Evolutionary conservation across 2,329 filamentous ascomycete genomes (phyloP).

Genomic region (Botrytis fabae): DNA sequence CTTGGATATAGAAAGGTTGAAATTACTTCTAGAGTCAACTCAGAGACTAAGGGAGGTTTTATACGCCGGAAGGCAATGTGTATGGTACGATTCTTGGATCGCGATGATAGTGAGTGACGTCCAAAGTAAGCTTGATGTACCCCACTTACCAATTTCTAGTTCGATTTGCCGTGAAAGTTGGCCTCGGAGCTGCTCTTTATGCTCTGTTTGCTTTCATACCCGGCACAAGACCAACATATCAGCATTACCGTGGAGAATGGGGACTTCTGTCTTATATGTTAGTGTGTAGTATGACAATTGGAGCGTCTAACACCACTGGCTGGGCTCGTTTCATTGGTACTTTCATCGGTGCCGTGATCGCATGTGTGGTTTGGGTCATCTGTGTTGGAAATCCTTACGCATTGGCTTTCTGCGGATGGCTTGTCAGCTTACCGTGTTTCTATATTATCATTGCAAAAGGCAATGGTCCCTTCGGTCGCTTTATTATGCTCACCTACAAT

Average conservation of each 20-base stretch:
- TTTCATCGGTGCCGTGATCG: constrained; percentile 73
- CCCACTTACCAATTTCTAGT: constrained; percentile 41
- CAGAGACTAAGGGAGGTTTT: constrained; percentile 20
- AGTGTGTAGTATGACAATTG: constrained; percentile 96
- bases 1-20: constrained; percentile 29
- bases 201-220: constrained; percentile 85
- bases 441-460: constrained; percentile 84
- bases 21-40: constrained; percentile 24
- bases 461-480: constrained; percentile 87
- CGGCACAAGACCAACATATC: constrained; percentile 74
- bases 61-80: constrained; percentile 51
- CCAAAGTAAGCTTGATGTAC: constrained; percentile 28
- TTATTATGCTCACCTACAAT: constrained; percentile 95
- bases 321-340: constrained; percentile 85
- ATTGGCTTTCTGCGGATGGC: constrained; percentile 78
- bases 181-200: constrained; percentile 83
- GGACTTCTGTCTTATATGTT: constrained; percentile 96
- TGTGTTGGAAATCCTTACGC: constrained; percentile 71
- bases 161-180: constrained; percentile 87
- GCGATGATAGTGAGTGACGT: constrained; percentile 58
- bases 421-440: constrained; percentile 80
- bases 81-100: constrained; percentile 55
- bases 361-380: constrained; percentile 75
- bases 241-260: constrained; percentile 94
- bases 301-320: constrained; percentile 91